A percentile compares a stretch with the other conserved stretches of the same genome.
Evolutionary conservation across 2,329 filamentous ascomycete genomes (phyloP).

Genomic region (Pseudogymnoascus sp.): DNA sequence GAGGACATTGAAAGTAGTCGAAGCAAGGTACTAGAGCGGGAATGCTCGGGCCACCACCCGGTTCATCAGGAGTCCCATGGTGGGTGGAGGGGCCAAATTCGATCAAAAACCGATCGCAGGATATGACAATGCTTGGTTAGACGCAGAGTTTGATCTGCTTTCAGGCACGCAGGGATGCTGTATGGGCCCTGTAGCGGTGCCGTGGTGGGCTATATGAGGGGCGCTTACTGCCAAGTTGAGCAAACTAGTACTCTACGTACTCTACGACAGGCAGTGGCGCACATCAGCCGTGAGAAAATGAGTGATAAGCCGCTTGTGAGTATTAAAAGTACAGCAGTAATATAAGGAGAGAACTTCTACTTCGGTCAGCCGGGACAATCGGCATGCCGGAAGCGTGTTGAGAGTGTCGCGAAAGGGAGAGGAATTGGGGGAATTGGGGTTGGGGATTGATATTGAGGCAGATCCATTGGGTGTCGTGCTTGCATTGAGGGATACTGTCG

Average conservation of each 20-base stretch:
- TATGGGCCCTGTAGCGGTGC: neutral
- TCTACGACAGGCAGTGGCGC: neutral
- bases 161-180: neutral
- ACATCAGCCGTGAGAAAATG: neutral
- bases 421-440: neutral
- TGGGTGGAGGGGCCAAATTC: neutral
- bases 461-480: neutral
- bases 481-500: neutral
- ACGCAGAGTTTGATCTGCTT: conserved; percentile 6
- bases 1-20: neutral
- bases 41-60: conserved; percentile 2
- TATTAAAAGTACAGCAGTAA: neutral
- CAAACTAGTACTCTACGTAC: neutral
- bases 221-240: neutral
- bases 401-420: neutral
- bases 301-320: neutral
- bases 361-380: neutral
- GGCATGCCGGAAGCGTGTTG: neutral
- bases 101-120: conserved; percentile 1
- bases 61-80: neutral
- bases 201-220: neutral
- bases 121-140: neutral
- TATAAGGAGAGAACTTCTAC: neutral
- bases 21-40: neutral
- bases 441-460: neutral